Evolutionary conservation across 352 stramenopile species (phyloP).

Genomic region (Phytophthora quininea): DNA sequence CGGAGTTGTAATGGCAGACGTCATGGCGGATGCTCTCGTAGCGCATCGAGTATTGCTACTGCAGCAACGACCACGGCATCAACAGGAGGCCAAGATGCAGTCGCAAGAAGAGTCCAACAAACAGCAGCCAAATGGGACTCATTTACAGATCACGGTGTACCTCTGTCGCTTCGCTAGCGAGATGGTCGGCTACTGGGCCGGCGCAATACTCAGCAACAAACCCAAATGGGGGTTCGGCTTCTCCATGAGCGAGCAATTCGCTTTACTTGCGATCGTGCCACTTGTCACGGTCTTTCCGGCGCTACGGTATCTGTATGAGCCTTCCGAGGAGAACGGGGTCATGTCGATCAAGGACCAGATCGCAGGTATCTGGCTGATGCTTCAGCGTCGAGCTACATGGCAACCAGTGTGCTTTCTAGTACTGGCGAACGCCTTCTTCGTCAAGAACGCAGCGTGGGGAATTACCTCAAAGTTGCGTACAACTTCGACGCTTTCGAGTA

Average conservation of each 20-base stretch:
- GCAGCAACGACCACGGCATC: slow-evolving; percentile 16
- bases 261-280: slow-evolving; percentile 60
- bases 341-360: slow-evolving; percentile 46
- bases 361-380: slow-evolving; percentile 59
- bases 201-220: slow-evolving; percentile 66
- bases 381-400: slow-evolving; percentile 75
- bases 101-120: slow-evolving; percentile 23
- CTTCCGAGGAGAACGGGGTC: slow-evolving; percentile 25
- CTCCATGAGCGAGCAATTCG: slow-evolving; percentile 71
- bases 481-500: slow-evolving; percentile 82
- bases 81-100: slow-evolving; percentile 22
- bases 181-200: slow-evolving; percentile 78
- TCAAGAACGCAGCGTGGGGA: slow-evolving; percentile 82
- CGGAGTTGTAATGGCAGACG: slow-evolving; percentile 81
- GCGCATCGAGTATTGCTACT: slow-evolving; percentile 57
- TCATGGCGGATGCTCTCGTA: slow-evolving; percentile 82
- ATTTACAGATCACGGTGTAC: slow-evolving; percentile 74
- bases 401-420: slow-evolving; percentile 76
- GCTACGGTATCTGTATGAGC: slow-evolving; percentile 66
- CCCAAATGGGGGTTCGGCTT: slow-evolving; percentile 56
- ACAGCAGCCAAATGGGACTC: slow-evolving; percentile 43
- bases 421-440: slow-evolving; percentile 62
- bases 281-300: slow-evolving; percentile 63
- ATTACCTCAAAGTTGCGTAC: slow-evolving; percentile 78
- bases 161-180: slow-evolving; percentile 81